These are phyloP conservation scores for Babesia divergens DNA, from an alignment of 169 alveolate genomes.

Conservation along the genomic window DNA sequence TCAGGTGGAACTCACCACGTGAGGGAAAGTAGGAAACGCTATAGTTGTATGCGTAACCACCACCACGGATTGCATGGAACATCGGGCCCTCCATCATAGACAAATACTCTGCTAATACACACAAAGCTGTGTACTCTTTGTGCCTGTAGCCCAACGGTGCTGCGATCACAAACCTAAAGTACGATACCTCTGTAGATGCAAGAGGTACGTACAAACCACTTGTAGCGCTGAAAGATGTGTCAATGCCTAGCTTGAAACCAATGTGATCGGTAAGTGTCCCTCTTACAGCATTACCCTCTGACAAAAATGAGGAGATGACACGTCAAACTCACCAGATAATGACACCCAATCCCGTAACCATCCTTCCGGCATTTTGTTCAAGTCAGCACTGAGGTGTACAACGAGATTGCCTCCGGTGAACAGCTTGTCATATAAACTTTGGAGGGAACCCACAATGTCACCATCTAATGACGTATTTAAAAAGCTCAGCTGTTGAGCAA, in stretches of 20 bases:
- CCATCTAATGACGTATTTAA: not conserved
- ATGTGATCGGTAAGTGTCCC: slow-evolving; percentile 3
- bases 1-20: slow-evolving; percentile 67
- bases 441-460: slow-evolving; percentile 1
- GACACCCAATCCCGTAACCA: slow-evolving; percentile 39
- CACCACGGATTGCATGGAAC: slow-evolving; percentile 74
- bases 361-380: slow-evolving; percentile 10
- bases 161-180: slow-evolving; percentile 50
- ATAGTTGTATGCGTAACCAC: slow-evolving; percentile 75
- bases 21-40: slow-evolving; percentile 55
- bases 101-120: slow-evolving; percentile 61
- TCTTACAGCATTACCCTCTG: not conserved
- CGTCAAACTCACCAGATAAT: slow-evolving; percentile 25
- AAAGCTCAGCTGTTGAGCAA: slow-evolving; percentile 44
- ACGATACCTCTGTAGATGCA: slow-evolving; percentile 70
- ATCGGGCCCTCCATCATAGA: slow-evolving; percentile 76
- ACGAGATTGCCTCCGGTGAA: slow-evolving; percentile 24
- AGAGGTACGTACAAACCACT: slow-evolving; percentile 55
- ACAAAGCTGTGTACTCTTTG: slow-evolving; percentile 50
- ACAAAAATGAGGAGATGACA: not conserved
- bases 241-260: slow-evolving; percentile 36
- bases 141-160: slow-evolving; percentile 67
- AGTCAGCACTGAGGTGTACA: slow-evolving; percentile 46
- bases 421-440: slow-evolving; percentile 26
- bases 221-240: slow-evolving; percentile 15